Base-by-base conservation (phyloP, 116 monocot genomes). In the Iris pallida region DNA sequence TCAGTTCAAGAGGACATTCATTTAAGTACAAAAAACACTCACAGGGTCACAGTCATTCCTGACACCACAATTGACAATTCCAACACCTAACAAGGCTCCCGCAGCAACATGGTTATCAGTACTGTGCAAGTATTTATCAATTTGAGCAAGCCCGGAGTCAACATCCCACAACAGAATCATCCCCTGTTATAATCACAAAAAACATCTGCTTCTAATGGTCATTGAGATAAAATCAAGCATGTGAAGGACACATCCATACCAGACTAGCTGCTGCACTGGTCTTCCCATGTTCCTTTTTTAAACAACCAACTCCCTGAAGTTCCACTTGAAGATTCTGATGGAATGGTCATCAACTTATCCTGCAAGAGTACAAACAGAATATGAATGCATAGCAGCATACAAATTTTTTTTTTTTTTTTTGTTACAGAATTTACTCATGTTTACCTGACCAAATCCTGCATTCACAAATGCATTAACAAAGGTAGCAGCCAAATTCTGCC, bases 391-490 rank as follows among this genome's bases (percentile, higher is more conserved):
- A 43, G 55, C 14, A 44, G 58, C 12, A 30, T 30, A 30, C 30
- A 42, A 66, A 30, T 40, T 53, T 20, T n/a, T n/a, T n/a, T n/a
- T n/a, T n/a, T n/a, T n/a, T n/a, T n/a, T n/a, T 30, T 30, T 0
- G 16, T 30, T 30, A 30, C 0, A 30, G 30, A 30, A 30, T 30
- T 30, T 52, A 66, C 14, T 41, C 72, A 43, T 18, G 7, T 8
- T 8, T 68, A 98, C 97, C 90, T 98, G 93, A 66, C 97, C 93
- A 84, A 98, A 98, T 53, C 93, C 93, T 54, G 93, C 98, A 86
- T 93, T 98, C 5, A 93, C 93, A 80, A 98, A 98, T 64, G 93
- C 98, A 88, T 98, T 98, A 16, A 98, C 98, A 84, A 98, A 98
- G 11, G 98, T 93, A 13, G 98, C 98, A 20, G 98, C 98, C 47